These are phyloP conservation scores for Parafenestella ontariensis DNA, from an alignment of 2,329 filamentous ascomycete genomes.

Conservation along the genomic window DNA sequence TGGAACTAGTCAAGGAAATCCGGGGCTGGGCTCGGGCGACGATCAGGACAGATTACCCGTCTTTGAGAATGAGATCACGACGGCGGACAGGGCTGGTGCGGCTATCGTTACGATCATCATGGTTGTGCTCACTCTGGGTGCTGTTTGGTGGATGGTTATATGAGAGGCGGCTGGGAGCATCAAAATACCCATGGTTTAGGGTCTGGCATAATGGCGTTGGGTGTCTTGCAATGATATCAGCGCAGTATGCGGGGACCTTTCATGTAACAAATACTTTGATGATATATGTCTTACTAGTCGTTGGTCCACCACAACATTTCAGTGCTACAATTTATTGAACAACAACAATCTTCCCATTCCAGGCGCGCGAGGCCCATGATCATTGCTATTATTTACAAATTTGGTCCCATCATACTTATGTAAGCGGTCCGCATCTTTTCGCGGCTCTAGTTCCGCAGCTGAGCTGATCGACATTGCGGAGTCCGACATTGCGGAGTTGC, in stretches of 20 bases:
- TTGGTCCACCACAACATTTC: too few species aligned
- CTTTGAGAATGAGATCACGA: slow-evolving; percentile 35
- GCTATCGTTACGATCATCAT: slow-evolving; percentile 51
- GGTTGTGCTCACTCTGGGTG: background rate
- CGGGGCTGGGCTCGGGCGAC: slow-evolving; percentile 45
- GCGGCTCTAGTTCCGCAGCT: background rate
- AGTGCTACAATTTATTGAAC: too few species aligned
- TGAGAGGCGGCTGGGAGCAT: background rate
- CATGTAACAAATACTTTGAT: background rate
- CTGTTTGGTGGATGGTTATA: background rate
- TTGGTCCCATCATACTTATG: background rate
- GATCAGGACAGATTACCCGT: slow-evolving; percentile 25
- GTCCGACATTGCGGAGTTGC: too few species aligned
- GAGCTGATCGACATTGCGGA: background rate
- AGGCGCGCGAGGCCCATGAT: too few species aligned
- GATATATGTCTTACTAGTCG: too few species aligned
- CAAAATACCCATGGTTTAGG: background rate
- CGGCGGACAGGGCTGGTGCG: slow-evolving; percentile 53
- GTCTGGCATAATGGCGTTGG: background rate
- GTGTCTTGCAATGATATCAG: background rate
- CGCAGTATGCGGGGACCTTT: background rate
- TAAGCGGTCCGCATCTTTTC: background rate
- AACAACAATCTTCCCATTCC: too few species aligned
- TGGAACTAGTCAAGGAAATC: slow-evolving; percentile 58
- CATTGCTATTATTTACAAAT: too few species aligned